Percentiles rank a stretch among this genome's conserved stretches.
These are phyloP conservation scores for Rhizopus arrhizus DNA, from an alignment of 371 early-diverging fungal species.

Conservation along the genomic window DNA sequence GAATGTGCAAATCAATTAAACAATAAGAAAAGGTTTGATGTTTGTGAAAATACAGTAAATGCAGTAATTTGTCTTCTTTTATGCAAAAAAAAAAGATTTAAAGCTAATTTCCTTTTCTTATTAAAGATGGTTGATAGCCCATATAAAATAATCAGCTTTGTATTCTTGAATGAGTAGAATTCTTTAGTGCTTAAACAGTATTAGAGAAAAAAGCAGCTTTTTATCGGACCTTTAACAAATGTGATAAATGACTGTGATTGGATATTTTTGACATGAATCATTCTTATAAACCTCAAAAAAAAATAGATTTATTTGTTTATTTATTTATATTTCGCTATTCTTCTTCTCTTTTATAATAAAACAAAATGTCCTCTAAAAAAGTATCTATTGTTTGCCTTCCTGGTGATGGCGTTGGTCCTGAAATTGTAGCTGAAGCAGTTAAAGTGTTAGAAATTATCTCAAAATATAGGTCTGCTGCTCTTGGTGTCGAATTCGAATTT, in stretches of 20 bases:
- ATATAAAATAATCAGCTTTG: too few relatives aligned
- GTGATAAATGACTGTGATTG: slow-evolving; percentile 20
- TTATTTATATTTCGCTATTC: slow-evolving; percentile 14
- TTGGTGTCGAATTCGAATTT: slow-evolving; percentile 70
- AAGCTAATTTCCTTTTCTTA: too few relatives aligned
- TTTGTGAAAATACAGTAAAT: too few relatives aligned
- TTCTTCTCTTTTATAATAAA: slow-evolving; percentile 2
- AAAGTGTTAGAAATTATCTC: slow-evolving; percentile 82
- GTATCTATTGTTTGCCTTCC: slow-evolving; percentile 76
- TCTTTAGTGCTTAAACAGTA: too few relatives aligned
- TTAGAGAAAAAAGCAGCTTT: too few relatives aligned
- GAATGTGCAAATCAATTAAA: too few relatives aligned
- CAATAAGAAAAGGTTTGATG: too few relatives aligned
- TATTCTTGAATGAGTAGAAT: too few relatives aligned
- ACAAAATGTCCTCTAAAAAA: slow-evolving; percentile 21
- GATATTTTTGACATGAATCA: slow-evolving; percentile 33
- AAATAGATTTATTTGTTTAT: slow-evolving; percentile 4
- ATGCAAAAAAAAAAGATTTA: too few relatives aligned
- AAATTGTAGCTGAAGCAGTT: slow-evolving; percentile 88
- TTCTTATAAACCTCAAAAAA: neutral
- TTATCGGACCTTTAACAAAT: too few relatives aligned
- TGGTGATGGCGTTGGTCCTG: slow-evolving; percentile 97
- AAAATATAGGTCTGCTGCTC: slow-evolving; percentile 57
- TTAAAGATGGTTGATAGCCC: too few relatives aligned
- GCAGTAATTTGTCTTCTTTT: too few relatives aligned